Conservation (phyloP, 108 stramenopile species). For the Conticribra guillardii region DNA sequence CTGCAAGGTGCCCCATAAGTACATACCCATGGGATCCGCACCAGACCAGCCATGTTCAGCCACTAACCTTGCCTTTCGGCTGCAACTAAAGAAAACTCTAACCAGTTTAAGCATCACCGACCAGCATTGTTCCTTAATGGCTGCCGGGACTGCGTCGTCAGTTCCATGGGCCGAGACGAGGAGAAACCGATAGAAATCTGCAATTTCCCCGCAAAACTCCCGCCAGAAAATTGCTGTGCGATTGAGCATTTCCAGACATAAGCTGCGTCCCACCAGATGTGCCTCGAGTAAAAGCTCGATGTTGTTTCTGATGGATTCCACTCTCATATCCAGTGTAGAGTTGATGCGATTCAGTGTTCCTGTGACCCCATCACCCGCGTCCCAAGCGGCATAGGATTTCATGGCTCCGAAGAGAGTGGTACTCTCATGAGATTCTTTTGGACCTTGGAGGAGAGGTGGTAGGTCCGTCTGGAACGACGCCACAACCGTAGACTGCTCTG, state of each 20-base stretch:
- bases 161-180: not conserved
- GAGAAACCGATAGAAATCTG: not conserved
- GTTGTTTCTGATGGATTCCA: no score
- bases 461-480: not conserved
- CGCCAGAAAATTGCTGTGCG: not conserved
- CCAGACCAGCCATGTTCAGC: not conserved
- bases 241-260: slow-evolving; percentile 2
- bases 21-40: not conserved
- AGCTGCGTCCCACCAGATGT: not conserved
- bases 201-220: not conserved
- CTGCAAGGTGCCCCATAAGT: not conserved
- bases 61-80: not conserved
- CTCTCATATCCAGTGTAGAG: not conserved
- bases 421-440: not conserved
- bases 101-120: not conserved
- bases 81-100: not conserved
- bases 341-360: not conserved
- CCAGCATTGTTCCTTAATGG: not conserved
- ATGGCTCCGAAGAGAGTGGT: not conserved
- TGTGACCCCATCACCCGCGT: not conserved
- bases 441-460: not conserved
- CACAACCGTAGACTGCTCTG: not conserved
- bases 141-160: not conserved
- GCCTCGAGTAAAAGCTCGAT: not conserved
- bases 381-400: not conserved